phyloP scores from a whole-genome alignment of 306 rosid genomes.

The Spatholobus suberectus region DNA sequence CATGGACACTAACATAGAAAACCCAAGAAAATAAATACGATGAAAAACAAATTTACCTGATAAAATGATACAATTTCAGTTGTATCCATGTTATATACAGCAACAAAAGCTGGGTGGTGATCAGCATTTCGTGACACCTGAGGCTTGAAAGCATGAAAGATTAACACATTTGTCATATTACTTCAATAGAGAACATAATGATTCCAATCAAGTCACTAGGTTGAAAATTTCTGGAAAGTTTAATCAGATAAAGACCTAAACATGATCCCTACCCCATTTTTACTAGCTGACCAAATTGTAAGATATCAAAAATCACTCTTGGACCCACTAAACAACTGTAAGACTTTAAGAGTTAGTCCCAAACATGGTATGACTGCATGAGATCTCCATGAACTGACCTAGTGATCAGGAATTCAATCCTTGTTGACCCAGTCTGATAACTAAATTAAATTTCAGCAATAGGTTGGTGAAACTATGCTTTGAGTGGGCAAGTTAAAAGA shows the following conservation, averaged over 20 bases:
- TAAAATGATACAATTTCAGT: slow-evolving; percentile 92
- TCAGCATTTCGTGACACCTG: slow-evolving; percentile 85
- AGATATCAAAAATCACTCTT: not conserved
- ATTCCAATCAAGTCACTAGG: slow-evolving; percentile 18
- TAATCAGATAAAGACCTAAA: slow-evolving; percentile 14
- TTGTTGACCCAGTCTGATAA: slow-evolving; percentile 10
- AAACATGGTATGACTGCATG: slow-evolving; percentile 24
- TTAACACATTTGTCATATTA: slow-evolving; percentile 38
- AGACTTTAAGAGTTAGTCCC: slow-evolving; percentile 17
- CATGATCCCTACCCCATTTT: slow-evolving; percentile 2
- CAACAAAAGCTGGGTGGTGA: slow-evolving; percentile 81
- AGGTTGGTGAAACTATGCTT: slow-evolving; percentile 6
- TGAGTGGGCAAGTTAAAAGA: slow-evolving; percentile 26
- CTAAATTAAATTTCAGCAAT: slow-evolving; percentile 22
- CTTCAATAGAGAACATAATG: slow-evolving; percentile 34
- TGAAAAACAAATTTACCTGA: slow-evolving; percentile 62
- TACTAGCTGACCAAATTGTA: slow-evolving; percentile 1
- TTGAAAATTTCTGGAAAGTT: slow-evolving; percentile 7
- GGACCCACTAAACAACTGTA: not conserved
- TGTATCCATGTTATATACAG: slow-evolving; percentile 97
- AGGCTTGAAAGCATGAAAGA: slow-evolving; percentile 51
- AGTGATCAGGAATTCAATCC: slow-evolving; percentile 23
- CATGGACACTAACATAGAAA: slow-evolving; percentile 16
- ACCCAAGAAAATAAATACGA: slow-evolving; percentile 20
- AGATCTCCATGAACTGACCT: slow-evolving; percentile 30